phyloP scores from a whole-genome alignment of 768 basidiomycete genomes.

The Mycena leptocephala region DNA sequence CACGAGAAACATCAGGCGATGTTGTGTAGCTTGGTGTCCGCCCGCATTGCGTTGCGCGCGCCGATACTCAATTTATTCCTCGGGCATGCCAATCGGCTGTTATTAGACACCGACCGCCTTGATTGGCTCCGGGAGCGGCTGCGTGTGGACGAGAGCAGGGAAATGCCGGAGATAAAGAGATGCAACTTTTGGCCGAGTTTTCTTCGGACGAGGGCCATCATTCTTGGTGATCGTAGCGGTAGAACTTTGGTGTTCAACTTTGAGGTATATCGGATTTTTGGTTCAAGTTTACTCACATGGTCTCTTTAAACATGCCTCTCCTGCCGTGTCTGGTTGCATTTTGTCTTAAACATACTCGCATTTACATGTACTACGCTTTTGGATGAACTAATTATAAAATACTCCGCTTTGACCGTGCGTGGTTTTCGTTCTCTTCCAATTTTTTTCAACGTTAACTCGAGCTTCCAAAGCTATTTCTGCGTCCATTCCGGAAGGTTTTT shows the following conservation, averaged over 20 bases:
- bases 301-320: not conserved
- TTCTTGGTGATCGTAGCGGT: conserved; percentile 6
- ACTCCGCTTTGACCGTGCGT: not conserved
- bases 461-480: too few species aligned
- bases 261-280: not conserved
- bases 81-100: conserved; percentile 28
- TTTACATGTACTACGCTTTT: not conserved
- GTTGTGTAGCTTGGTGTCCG: conserved; percentile 31
- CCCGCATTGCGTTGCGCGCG: conserved; percentile 22
- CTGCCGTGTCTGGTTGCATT: not conserved
- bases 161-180: conserved; percentile 31
- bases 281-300: not conserved
- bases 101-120: conserved; percentile 28
- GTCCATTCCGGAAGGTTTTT: too few species aligned
- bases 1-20: conserved; percentile 31
- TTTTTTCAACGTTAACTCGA: too few species aligned
- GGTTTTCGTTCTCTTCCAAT: not conserved
- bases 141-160: conserved; percentile 21
- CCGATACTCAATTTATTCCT: conserved; percentile 30
- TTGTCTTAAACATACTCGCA: not conserved
- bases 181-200: conserved; percentile 27
- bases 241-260: not conserved
- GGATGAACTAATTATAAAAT: not conserved
- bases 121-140: conserved; percentile 27
- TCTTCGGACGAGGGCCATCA: conserved; percentile 9